A percentile compares a stretch with the other conserved stretches of the same genome.
These are phyloP conservation scores for Inonotus hispidus DNA, from an alignment of 1,284 basidiomycete species.

Conservation along the genomic window DNA sequence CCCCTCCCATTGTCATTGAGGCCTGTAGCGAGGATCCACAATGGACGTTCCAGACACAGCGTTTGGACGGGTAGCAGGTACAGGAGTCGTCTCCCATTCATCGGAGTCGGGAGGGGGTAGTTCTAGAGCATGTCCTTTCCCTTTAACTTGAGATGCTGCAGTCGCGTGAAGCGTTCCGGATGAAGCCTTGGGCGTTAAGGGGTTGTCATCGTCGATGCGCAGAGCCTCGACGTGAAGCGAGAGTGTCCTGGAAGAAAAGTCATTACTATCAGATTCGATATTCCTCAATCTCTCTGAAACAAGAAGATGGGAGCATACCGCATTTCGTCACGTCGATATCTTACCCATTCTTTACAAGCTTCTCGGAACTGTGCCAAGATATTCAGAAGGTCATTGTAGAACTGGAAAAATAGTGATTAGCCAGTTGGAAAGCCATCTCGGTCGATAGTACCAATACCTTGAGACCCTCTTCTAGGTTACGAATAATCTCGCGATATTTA, in stretches of 20 bases:
- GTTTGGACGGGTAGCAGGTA: not conserved
- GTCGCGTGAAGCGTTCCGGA: conserved; percentile 5
- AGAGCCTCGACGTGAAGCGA: conserved; percentile 12
- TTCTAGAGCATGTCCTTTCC: conserved; percentile 22
- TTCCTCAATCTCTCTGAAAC: not conserved
- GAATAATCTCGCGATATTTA: conserved; percentile 82
- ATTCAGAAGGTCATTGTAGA: conserved; percentile 76
- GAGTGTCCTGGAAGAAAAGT: conserved; percentile 19
- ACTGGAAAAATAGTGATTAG: conserved; percentile 38
- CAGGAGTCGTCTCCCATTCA: conserved; percentile 37
- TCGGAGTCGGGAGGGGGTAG: conserved; percentile 44
- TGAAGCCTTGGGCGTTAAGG: conserved; percentile 9
- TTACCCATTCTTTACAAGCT: conserved; percentile 69
- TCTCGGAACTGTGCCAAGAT: conserved; percentile 73
- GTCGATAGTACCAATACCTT: conserved; percentile 43
- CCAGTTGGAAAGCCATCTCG: not conserved
- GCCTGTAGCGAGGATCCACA: not conserved
- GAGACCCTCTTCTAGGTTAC: conserved; percentile 85
- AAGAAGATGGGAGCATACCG: not conserved
- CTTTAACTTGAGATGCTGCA: conserved; percentile 12
- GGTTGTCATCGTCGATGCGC: conserved; percentile 13
- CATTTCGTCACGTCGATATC: conserved; percentile 59
- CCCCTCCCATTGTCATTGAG: not conserved
- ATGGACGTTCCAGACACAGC: not conserved
- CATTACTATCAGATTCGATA: not conserved